A percentile compares a stretch with the other conserved stretches of the same genome.
Evolutionary conservation across 768 basidiomycete genomes (phyloP).

Genomic region (Psilocybe sp.): DNA sequence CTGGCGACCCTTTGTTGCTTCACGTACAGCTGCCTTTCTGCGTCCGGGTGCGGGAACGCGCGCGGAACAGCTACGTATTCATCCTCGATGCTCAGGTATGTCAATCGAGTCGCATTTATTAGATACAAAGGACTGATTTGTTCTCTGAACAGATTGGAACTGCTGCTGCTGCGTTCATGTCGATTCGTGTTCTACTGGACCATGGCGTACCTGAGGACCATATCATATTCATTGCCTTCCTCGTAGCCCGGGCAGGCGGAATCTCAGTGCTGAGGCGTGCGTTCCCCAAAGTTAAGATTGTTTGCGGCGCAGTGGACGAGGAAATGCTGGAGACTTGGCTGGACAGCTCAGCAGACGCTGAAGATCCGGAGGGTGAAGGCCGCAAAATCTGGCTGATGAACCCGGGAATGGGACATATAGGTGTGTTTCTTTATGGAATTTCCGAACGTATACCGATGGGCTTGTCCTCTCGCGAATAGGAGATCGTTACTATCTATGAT

Average conservation of each 20-base stretch:
- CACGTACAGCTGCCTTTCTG: constrained; percentile 77
- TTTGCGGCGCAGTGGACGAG: constrained; percentile 82
- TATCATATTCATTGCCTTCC: constrained; percentile 88
- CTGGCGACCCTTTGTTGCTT: constrained; percentile 86
- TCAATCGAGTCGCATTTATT: not conserved
- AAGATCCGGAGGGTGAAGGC: constrained; percentile 45
- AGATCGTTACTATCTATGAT: constrained; percentile 39
- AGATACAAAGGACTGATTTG: not conserved
- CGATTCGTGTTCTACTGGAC: constrained; percentile 88
- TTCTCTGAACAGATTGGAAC: constrained; percentile 71
- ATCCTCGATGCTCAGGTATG: constrained; percentile 84
- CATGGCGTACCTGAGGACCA: constrained; percentile 83
- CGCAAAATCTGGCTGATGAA: constrained; percentile 80
- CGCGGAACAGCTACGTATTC: constrained; percentile 76
- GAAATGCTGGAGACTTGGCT: constrained; percentile 75
- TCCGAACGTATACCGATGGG: not conserved
- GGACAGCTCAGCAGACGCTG: constrained; percentile 50
- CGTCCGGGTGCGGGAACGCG: constrained; percentile 63
- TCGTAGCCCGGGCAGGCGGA: constrained; percentile 82
- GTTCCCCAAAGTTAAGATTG: constrained; percentile 82
- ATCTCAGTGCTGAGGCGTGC: constrained; percentile 73
- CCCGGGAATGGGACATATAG: constrained; percentile 88
- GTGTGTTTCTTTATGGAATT: constrained; percentile 35
- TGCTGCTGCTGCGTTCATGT: constrained; percentile 92
- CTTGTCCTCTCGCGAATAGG: constrained; percentile 19